These are phyloP conservation scores for Tephrocybe sp. DNA, from an alignment of 768 basidiomycete genomes.

Conservation along the genomic window DNA sequence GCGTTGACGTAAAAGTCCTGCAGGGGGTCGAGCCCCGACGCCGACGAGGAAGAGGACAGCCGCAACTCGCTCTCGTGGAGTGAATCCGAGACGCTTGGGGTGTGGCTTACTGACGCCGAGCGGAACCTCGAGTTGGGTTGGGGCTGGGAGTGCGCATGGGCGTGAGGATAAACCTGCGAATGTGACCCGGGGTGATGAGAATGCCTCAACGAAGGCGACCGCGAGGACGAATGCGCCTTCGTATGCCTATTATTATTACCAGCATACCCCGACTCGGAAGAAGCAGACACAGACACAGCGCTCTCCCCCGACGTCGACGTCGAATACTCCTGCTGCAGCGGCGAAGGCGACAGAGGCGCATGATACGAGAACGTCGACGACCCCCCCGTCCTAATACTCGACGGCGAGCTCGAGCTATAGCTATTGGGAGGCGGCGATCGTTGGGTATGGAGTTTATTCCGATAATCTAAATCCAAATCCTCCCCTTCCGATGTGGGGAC, in stretches of 20 bases:
- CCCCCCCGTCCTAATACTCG: conserved; percentile 47
- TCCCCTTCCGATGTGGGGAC: conserved; percentile 7
- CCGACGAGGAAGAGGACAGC: no score
- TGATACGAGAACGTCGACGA: conserved; percentile 56
- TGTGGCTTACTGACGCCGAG: conserved; percentile 23
- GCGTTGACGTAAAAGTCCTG: conserved; percentile 69
- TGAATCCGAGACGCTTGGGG: conserved; percentile 17
- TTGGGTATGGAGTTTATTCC: conserved; percentile 14
- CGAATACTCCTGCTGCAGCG: conserved; percentile 63
- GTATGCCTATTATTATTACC: background rate
- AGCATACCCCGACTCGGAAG: background rate
- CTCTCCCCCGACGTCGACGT: conserved; percentile 12
- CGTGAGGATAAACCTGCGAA: no score
- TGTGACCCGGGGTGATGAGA: conserved; percentile 6
- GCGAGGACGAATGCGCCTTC: background rate
- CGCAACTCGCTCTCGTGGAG: conserved; percentile 19
- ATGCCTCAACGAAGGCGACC: conserved; percentile 10
- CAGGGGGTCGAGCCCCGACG: conserved; percentile 36
- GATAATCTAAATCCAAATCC: conserved; percentile 15
- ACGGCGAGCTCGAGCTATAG: conserved; percentile 45
- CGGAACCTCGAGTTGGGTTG: conserved; percentile 13
- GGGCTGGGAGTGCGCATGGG: conserved; percentile 6
- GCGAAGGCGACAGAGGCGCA: conserved; percentile 59
- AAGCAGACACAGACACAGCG: no score
- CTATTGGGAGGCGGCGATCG: conserved; percentile 19